phyloP scores from a whole-genome alignment of 2,329 filamentous ascomycete species.

The Neofusicoccum kwambonambiense region DNA sequence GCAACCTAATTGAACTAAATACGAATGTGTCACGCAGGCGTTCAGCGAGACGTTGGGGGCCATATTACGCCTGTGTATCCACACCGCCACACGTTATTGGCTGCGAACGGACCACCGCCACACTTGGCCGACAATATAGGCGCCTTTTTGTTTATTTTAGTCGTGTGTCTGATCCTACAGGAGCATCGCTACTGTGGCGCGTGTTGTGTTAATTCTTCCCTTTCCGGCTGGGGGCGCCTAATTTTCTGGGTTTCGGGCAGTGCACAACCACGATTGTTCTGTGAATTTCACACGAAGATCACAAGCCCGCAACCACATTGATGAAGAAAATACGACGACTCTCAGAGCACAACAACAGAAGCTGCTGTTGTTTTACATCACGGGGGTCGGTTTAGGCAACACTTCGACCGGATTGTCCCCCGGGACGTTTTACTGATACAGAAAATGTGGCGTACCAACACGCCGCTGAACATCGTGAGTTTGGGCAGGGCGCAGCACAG shows the following conservation, averaged over 20 bases:
- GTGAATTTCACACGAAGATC: not conserved
- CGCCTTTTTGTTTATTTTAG: not conserved
- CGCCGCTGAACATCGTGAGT: not conserved
- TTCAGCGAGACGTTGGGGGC: not conserved
- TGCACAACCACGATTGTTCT: not conserved
- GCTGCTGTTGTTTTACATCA: not conserved
- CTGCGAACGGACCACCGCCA: not conserved
- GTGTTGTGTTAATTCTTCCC: not conserved
- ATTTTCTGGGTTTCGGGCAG: not conserved
- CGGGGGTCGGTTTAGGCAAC: not conserved
- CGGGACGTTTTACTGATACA: not conserved
- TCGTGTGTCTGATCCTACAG: not conserved
- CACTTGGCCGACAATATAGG: not conserved
- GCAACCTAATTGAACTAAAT: not conserved
- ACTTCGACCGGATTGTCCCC: not conserved
- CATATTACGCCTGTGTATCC: not conserved
- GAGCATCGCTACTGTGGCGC: not conserved
- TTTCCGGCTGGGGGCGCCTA: not conserved
- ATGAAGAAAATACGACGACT: too few relatives aligned
- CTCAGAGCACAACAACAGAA: too few relatives aligned
- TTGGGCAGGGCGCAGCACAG: slow-evolving; percentile 3
- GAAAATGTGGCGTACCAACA: slow-evolving; percentile 12
- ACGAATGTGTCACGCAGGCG: not conserved
- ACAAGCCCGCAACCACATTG: not conserved
- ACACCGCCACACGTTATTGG: not conserved